Base-by-base conservation (phyloP, 352 stramenopile species). In the Phytopythium helicoides region DNA sequence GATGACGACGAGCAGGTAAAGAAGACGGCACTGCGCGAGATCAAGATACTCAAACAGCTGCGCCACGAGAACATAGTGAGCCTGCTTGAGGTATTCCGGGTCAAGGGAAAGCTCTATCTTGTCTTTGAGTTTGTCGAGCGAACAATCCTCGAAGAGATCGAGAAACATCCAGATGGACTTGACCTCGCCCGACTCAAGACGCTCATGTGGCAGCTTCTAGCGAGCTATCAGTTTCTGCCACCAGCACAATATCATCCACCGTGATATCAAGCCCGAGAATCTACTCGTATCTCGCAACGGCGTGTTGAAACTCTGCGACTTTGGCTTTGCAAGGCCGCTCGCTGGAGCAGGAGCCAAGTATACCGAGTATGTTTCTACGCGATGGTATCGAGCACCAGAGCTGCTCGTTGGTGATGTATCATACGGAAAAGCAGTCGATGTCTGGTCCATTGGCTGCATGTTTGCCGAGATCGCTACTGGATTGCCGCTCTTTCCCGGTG, bases 401-500 rank as follows among this genome's bases (percentile, higher is more conserved):
- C 84, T 98, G 47, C 73, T 97, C 1, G 86, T 93, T 7, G 79
- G 80, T 4, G 81, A 92, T 44, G 77, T 91, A 1, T 86, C 71
- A 11, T 99, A 99, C 61, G 95, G 97, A 45, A 97, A 96, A 51
- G 92, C 90, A 7, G 97, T 99, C 31, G 96, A 99, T 56, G 92
- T 99, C 36, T 99, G 96, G 96, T 96, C 89, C 15, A 87, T 98
- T 23, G 96, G 95, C 35, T 98, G 95, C 74, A 96, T 99, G 61
- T 94, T 96, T 46, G 92, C 93, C 16, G 97, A 99, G 72, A 88
- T 99, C 38, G 97, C 97, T 60, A 89, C 97, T 3, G 96, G 96
- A 0, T 56, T 98, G 18, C 96, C 96, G 1, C 87, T 99, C 14
- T 97, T 99, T 44, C 96, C 96, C 1, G 96, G 96, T 14, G 91